These are phyloP conservation scores for Dioscorea cayenensis DNA, from an alignment of 116 monocot genomes.

Conservation along the genomic window DNA sequence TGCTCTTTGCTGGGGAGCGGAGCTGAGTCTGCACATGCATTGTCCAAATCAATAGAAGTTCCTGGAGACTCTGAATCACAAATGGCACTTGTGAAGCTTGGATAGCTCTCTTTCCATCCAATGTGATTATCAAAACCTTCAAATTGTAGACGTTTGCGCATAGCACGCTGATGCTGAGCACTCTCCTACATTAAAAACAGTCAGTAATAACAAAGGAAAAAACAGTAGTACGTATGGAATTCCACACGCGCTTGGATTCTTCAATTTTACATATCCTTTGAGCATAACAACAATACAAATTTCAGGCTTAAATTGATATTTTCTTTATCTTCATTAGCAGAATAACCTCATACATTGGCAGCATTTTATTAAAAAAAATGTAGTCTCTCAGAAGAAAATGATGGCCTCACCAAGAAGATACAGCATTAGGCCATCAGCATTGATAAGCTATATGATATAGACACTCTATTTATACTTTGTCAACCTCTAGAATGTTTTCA, in stretches of 20 bases:
- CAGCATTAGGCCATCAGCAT: no score
- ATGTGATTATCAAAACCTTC: slow-evolving; percentile 28
- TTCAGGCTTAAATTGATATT: no score
- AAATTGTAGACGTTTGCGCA: slow-evolving; percentile 65
- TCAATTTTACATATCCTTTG: neutral
- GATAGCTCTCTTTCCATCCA: neutral
- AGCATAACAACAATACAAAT: no score
- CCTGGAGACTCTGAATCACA: slow-evolving; percentile 5
- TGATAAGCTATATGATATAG: no score
- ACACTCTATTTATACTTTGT: no score
- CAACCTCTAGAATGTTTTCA: no score
- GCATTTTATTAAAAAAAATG: no score
- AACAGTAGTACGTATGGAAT: neutral
- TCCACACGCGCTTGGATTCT: neutral
- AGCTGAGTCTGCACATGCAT: slow-evolving; percentile 20
- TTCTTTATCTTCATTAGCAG: no score
- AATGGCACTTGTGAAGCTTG: neutral
- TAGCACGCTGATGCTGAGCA: slow-evolving; percentile 34
- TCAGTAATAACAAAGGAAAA: slow-evolving; percentile 5
- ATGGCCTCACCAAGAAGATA: no score
- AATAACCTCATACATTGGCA: no score
- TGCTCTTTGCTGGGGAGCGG: slow-evolving; percentile 10
- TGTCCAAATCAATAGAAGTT: slow-evolving; percentile 11
- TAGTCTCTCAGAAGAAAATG: no score
- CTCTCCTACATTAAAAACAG: slow-evolving; percentile 32